Percentiles rank a stretch among this genome's conserved stretches.
Evolutionary conservation across 73 alveolate species (phyloP).

Genomic region (Paramecium sonneborni): DNA sequence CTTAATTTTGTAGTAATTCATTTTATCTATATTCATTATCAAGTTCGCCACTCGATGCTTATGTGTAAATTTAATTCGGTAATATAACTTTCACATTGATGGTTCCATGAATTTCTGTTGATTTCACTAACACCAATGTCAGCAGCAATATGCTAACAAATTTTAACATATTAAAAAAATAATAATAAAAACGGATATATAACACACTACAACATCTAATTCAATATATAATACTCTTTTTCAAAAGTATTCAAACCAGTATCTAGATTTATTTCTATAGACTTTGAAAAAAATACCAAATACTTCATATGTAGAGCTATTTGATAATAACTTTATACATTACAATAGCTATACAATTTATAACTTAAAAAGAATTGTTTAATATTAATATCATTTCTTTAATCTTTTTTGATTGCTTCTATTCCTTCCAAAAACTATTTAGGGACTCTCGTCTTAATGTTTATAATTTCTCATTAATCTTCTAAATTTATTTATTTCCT

Average conservation of each 20-base stretch:
- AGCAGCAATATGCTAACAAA: conserved; percentile 6
- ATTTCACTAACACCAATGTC: conserved; percentile 17
- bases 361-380: background rate
- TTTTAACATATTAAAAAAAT: conserved; percentile 15
- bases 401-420: background rate
- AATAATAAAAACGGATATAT: conserved; percentile 26
- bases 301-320: background rate
- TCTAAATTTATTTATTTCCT: background rate
- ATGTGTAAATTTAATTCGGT: background rate
- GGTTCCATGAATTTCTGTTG: conserved; percentile 26
- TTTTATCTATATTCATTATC: background rate
- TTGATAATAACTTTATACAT: background rate
- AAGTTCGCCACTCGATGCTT: background rate
- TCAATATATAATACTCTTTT: background rate
- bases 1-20: background rate
- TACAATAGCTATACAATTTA: background rate
- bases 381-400: background rate
- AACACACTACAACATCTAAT: conserved; percentile 2
- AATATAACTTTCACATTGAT: conserved; percentile 11
- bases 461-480: background rate
- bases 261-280: background rate
- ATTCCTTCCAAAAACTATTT: background rate
- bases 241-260: background rate
- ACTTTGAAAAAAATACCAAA: background rate
- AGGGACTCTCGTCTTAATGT: background rate